Evolutionary conservation across 2,329 filamentous ascomycete species (phyloP).

Genomic region (Penicillium janthinellum): DNA sequence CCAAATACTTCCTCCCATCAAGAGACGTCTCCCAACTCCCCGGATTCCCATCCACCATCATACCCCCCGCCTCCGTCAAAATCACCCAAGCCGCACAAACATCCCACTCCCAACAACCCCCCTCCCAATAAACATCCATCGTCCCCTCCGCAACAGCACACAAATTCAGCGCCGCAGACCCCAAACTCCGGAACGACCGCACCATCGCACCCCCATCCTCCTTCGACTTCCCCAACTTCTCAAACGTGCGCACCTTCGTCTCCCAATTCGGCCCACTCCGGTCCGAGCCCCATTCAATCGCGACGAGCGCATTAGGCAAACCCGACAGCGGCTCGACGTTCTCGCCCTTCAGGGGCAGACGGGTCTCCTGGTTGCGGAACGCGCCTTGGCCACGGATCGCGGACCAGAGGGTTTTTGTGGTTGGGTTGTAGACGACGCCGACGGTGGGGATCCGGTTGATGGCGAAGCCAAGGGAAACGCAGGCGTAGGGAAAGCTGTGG

Average conservation of each 20-base stretch:
- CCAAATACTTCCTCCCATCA: conserved; percentile 59
- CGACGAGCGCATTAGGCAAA: conserved; percentile 56
- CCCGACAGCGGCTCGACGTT: conserved; percentile 50
- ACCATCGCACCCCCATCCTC: conserved; percentile 64
- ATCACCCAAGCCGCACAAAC: conserved; percentile 66
- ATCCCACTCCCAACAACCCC: conserved; percentile 68
- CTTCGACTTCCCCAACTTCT: conserved; percentile 49
- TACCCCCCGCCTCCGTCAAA: conserved; percentile 61
- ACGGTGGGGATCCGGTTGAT: conserved; percentile 54
- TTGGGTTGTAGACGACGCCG: conserved; percentile 65
- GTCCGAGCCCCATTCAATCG: conserved; percentile 64
- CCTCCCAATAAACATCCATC: conserved; percentile 67
- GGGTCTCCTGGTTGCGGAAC: conserved; percentile 44
- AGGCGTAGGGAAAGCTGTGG: conserved; percentile 61
- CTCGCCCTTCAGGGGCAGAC: conserved; percentile 50
- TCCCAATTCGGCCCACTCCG: conserved; percentile 59
- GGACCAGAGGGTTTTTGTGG: conserved; percentile 57
- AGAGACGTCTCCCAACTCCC: conserved; percentile 59
- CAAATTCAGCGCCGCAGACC: conserved; percentile 63
- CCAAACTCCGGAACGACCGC: conserved; percentile 59
- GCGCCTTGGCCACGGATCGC: conserved; percentile 59
- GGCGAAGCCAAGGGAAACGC: conserved; percentile 61
- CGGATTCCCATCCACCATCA: conserved; percentile 61
- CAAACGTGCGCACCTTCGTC: conserved; percentile 59
- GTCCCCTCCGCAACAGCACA: conserved; percentile 60